Evolutionary conservation across 495 filamentous ascomycete species (phyloP), one percentile per base, ranked within the genome.

Genomic region (Aspergillus bridgeri): DNA sequence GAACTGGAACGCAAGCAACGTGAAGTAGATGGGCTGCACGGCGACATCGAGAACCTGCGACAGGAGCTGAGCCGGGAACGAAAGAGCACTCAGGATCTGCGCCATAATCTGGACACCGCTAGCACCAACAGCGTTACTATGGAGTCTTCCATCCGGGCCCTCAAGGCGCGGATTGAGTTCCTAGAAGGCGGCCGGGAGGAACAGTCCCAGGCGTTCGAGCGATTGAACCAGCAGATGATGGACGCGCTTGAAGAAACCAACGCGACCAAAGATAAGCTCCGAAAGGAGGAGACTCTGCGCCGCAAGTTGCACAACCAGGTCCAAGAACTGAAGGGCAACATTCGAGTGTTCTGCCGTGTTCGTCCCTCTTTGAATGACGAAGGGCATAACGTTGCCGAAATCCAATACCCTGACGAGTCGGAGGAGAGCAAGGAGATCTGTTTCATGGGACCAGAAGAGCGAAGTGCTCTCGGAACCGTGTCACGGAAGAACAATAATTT

Each of bases 241-340:
- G 88, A 92, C 42, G 92, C 92, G 0, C 69, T 88, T 25, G 79
- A 81, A 25, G 76, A 86, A 27, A 88, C 85, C 4, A 82, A 86
- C 25, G 79, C 82, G 44, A 84, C 86, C 3, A 86, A 90, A 51
- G 87, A 90, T 56, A 96, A 93, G 66, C 75, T 99, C 25, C 87
- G 94, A 50, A 88, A 83, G 54, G 94, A 99, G 69, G 94, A 99
- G 69, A 95, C 90, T 1, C 75, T 96, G 21, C 83, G 94, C 24
- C 85, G 95, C 42, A 92, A 94, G 63, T 83, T 99, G 9, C 96
- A 97, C 76, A 97, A 98, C 68, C 92, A 96, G 69, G 92, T 98
- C 38, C 92, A 98, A 68, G 95, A 99, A 62, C 81, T 99, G n/a
- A 96, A 96, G 71, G 94, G 94, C 54, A 99, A 99, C 63, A 99